A percentile compares a stretch with the other conserved stretches of the same genome.
Conservation (phyloP, 371 early-diverging fungal genomes). For the Haplosporangium sp. region DNA sequence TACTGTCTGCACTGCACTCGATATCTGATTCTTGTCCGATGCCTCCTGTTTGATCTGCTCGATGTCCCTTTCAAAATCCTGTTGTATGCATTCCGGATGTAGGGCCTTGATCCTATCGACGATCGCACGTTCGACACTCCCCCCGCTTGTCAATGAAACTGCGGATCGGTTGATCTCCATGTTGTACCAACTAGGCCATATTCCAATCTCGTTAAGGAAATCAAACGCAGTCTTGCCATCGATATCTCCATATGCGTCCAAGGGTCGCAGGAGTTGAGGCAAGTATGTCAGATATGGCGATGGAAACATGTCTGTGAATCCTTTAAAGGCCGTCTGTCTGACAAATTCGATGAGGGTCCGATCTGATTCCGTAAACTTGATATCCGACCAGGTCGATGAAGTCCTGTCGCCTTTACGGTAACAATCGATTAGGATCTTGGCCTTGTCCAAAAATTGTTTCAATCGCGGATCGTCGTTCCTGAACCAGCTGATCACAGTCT, state of each 20-base stretch:
- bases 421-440: constrained; percentile 57
- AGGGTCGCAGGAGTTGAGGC: constrained; percentile 73
- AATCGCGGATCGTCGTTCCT: constrained; percentile 58
- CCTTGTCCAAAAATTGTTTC: constrained; percentile 60
- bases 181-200: constrained; percentile 79
- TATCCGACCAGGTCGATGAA: constrained; percentile 45
- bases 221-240: constrained; percentile 63
- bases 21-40: background rate
- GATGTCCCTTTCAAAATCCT: constrained; percentile 41
- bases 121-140: constrained; percentile 22
- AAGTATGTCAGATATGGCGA: constrained; percentile 61
- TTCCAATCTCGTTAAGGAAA: constrained; percentile 83
- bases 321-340: constrained; percentile 61
- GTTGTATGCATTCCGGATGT: constrained; percentile 35
- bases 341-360: constrained; percentile 70
- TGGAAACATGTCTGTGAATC: constrained; percentile 53
- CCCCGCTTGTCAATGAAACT: constrained; percentile 44
- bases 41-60: constrained; percentile 26
- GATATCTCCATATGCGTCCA: constrained; percentile 66
- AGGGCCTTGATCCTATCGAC: constrained; percentile 23
- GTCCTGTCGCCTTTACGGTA: constrained; percentile 58
- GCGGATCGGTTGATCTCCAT: constrained; percentile 56
- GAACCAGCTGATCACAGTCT: constrained; percentile 63
- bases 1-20: background rate
- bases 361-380: constrained; percentile 63